Base-by-base conservation (phyloP, 345 rosid species). In the Nephelium lappaceum region DNA sequence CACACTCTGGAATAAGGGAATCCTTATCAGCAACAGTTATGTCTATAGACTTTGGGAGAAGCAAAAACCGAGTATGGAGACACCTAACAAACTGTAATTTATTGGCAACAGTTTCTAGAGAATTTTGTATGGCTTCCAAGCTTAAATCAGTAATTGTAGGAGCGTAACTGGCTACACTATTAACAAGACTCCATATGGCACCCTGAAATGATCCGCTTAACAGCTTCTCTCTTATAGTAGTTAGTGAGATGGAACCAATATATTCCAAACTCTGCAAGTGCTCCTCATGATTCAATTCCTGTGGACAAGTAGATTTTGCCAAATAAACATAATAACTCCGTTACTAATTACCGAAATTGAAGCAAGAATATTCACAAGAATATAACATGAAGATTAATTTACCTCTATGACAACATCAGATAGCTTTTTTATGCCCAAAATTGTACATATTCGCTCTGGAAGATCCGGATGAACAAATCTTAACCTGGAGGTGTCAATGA, bases 321-420 rank as follows among this genome's bases (percentile, higher is more conserved):
- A 79, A 77, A 62, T 27, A 6, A 81, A 69, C 25, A 70, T 21
- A 11, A 71, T 57, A 61, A 65, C 62, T 61, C n/a, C 14, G 47
- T 31, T 51, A 41, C 41, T 11, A 43, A 78, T 51, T 68, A 43
- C 7, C 2, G 39, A 67, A 68, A 67, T n/a, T 71, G 39, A 43
- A 73, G n/a, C 55, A 6, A 75, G 27, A 0, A 73, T 39, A 71
- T 71, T 24, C 66, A 67, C 62, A 71, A 51, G 58, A 4, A 42
- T 12, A 45, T 36, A 65, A 60, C 71, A 61, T 12, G 21, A 69
- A 63, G 16, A 62, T 79, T 43, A 71, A 11, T 61, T 11, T 88
- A 95, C 98, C 98, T 95, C 98, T 61, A 84, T 66, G 70, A 95
- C 98, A 71, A 89, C 90, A 84, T 95, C 97, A 73, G 98, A 95